Conservation (phyloP, 768 basidiomycete genomes). For the Daedalea quercina region DNA sequence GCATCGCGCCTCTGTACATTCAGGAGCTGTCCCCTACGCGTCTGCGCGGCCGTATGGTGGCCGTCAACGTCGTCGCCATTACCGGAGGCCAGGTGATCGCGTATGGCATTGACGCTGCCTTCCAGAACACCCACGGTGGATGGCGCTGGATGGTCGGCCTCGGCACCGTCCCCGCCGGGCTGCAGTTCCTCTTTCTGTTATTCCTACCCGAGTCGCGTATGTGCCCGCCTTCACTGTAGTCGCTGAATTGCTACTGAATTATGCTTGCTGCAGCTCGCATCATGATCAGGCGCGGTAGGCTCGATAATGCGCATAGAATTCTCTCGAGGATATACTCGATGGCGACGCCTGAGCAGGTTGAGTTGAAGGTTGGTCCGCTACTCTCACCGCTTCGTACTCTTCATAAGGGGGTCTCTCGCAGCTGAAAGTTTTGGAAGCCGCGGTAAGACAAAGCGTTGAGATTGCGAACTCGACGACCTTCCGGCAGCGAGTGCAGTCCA, state of each 20-base stretch:
- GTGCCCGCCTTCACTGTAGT: slow-evolving; percentile 18
- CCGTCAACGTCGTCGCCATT: slow-evolving; percentile 77
- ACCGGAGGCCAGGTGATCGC: slow-evolving; percentile 78
- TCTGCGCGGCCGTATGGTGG: slow-evolving; percentile 71
- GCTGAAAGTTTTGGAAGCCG: slow-evolving; percentile 52
- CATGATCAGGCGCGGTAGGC: slow-evolving; percentile 49
- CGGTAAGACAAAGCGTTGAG: slow-evolving; percentile 56
- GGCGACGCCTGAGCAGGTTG: slow-evolving; percentile 57
- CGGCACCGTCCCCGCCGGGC: slow-evolving; percentile 58
- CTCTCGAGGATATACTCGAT: slow-evolving; percentile 64
- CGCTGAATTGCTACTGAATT: background rate
- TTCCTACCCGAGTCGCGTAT: slow-evolving; percentile 76
- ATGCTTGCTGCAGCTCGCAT: slow-evolving; percentile 42
- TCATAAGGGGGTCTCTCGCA: slow-evolving; percentile 13
- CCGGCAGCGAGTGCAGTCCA: slow-evolving; percentile 44
- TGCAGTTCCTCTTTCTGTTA: slow-evolving; percentile 54
- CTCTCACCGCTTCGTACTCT: background rate
- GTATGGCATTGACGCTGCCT: slow-evolving; percentile 67
- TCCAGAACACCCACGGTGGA: slow-evolving; percentile 49
- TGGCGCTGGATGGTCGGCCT: slow-evolving; percentile 87
- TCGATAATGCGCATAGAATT: slow-evolving; percentile 43
- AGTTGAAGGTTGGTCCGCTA: slow-evolving; percentile 44
- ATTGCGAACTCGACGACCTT: slow-evolving; percentile 60
- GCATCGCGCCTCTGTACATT: slow-evolving; percentile 77
- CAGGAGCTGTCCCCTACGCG: slow-evolving; percentile 77